phyloP scores from a whole-genome alignment of 805 yeast species.

The Candida odintsovae region DNA sequence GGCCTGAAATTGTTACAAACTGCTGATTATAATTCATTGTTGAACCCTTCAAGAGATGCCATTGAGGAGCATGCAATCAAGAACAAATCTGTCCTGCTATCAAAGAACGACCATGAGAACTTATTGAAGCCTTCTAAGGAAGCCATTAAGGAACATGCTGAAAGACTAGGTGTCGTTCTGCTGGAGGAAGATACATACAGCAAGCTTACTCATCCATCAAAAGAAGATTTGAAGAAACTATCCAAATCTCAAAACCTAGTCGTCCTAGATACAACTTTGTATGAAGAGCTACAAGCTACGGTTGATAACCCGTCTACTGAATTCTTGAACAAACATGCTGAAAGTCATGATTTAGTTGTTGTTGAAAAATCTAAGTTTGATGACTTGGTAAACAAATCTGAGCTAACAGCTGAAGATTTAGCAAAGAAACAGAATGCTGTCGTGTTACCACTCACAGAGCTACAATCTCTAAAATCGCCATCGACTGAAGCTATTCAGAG shows the following conservation, averaged over 20 bases:
- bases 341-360: constrained; percentile 7
- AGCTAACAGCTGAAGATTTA: constrained; percentile 23
- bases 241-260: constrained; percentile 1
- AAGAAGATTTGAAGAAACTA: background rate
- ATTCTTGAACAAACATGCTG: constrained; percentile 10
- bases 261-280: constrained; percentile 1
- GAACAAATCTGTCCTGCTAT: background rate
- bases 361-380: constrained; percentile 11
- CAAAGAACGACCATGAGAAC: background rate
- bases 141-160: constrained; percentile 1
- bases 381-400: constrained; percentile 7
- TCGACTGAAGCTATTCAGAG: constrained; percentile 8
- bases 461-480: constrained; percentile 9
- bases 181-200: constrained; percentile 5
- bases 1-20: constrained; percentile 11
- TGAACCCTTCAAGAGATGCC: constrained; percentile 4
- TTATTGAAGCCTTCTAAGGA: background rate
- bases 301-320: constrained; percentile 10
- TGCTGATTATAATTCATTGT: constrained; percentile 3
- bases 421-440: constrained; percentile 21
- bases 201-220: background rate
- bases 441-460: constrained; percentile 9
- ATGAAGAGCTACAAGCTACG: background rate
- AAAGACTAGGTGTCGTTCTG: constrained; percentile 13
- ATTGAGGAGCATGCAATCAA: constrained; percentile 4